Evolutionary conservation across 192 early-diverging fungal species (phyloP).

Genomic region (Coemansia interrupta): DNA sequence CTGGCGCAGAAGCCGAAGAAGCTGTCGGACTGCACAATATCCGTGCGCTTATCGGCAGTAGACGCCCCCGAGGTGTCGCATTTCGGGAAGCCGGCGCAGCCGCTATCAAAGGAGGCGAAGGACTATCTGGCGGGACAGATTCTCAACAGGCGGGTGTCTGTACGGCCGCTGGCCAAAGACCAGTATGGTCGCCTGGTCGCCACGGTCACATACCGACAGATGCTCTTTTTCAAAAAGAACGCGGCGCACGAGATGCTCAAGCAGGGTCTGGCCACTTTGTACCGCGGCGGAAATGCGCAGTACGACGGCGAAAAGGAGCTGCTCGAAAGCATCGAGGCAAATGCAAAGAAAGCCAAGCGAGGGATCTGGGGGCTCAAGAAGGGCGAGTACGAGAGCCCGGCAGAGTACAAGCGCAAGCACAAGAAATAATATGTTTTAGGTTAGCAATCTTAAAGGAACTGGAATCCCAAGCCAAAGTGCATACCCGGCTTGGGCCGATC

Average conservation of each 20-base stretch:
- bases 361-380: slow-evolving; percentile 45
- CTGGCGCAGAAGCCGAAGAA: slow-evolving; percentile 31
- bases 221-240: slow-evolving; percentile 25
- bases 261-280: slow-evolving; percentile 25
- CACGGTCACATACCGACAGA: slow-evolving; percentile 22
- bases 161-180: slow-evolving; percentile 44
- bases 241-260: slow-evolving; percentile 43
- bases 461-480: slow-evolving; percentile 83
- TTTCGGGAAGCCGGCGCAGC: slow-evolving; percentile 51
- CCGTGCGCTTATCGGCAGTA: slow-evolving; percentile 35
- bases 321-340: slow-evolving; percentile 26
- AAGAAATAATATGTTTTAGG: neutral
- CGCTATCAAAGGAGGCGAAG: slow-evolving; percentile 44
- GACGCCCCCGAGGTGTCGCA: slow-evolving; percentile 52
- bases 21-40: slow-evolving; percentile 33
- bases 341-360: slow-evolving; percentile 28
- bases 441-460: slow-evolving; percentile 54
- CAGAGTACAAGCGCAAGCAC: slow-evolving; percentile 40
- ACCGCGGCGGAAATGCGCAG: slow-evolving; percentile 45
- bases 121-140: slow-evolving; percentile 30
- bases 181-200: slow-evolving; percentile 49
- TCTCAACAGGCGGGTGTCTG: slow-evolving; percentile 21
- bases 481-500: slow-evolving; percentile 72
- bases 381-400: slow-evolving; percentile 26
- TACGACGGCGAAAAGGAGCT: slow-evolving; percentile 40